Evolutionary conservation across 495 filamentous ascomycete genomes (phyloP).

Genomic region (Coniosporium apollinis): DNA sequence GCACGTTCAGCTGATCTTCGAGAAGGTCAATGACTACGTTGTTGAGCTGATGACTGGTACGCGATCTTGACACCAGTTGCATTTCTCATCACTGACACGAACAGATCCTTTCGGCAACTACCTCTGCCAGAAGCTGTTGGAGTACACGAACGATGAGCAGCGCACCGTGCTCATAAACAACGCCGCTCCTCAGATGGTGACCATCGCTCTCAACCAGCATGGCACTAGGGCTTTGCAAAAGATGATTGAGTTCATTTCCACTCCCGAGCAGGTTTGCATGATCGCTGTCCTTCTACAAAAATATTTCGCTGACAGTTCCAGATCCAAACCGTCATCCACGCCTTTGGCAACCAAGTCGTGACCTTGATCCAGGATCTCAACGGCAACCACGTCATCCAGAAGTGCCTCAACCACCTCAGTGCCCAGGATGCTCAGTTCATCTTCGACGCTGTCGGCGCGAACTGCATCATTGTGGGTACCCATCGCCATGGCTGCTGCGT

Average conservation of each 20-base stretch:
- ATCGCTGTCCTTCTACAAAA: not conserved
- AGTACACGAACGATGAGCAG: slow-evolving; percentile 84
- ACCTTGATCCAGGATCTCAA: slow-evolving; percentile 92
- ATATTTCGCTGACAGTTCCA: slow-evolving; percentile 21
- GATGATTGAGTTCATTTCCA: slow-evolving; percentile 95
- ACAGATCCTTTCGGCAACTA: slow-evolving; percentile 95
- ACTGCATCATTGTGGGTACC: slow-evolving; percentile 83
- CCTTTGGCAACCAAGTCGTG: slow-evolving; percentile 64
- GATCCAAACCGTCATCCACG: slow-evolving; percentile 64
- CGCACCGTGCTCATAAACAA: slow-evolving; percentile 84
- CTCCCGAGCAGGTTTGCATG: slow-evolving; percentile 37
- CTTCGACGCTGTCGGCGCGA: slow-evolving; percentile 73
- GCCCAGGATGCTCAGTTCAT: slow-evolving; percentile 81
- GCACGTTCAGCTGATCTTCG: slow-evolving; percentile 79
- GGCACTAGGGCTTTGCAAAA: slow-evolving; percentile 93
- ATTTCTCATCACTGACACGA: slow-evolving; percentile 4
- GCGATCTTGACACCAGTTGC: slow-evolving; percentile 7
- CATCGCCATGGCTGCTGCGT: slow-evolving; percentile 98
- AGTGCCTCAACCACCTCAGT: slow-evolving; percentile 85
- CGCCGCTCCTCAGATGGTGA: slow-evolving; percentile 65
- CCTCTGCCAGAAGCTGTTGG: slow-evolving; percentile 89
- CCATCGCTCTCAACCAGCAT: slow-evolving; percentile 90
- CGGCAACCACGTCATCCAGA: slow-evolving; percentile 97
- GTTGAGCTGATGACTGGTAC: slow-evolving; percentile 86
- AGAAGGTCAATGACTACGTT: slow-evolving; percentile 78